These are phyloP conservation scores for Pseudogymnoascus sp. DNA, from an alignment of 2,329 filamentous ascomycete genomes.

Conservation along the genomic window DNA sequence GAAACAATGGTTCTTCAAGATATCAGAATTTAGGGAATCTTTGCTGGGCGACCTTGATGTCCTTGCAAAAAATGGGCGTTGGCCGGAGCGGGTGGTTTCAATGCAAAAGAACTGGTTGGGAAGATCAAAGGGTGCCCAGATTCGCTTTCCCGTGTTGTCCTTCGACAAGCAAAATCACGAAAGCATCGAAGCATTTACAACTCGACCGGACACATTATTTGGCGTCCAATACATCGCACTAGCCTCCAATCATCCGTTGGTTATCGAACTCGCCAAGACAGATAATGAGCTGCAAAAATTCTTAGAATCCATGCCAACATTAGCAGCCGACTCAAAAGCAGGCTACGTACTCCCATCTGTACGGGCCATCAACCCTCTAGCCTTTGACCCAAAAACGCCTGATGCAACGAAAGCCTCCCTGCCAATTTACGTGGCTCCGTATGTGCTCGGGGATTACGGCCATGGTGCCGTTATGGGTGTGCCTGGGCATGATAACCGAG, in stretches of 20 bases:
- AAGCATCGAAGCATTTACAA: slow-evolving; percentile 69
- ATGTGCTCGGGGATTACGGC: slow-evolving; percentile 78
- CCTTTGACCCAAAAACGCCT: slow-evolving; percentile 42
- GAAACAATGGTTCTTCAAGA: slow-evolving; percentile 86
- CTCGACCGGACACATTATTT: slow-evolving; percentile 76
- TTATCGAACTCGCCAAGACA: slow-evolving; percentile 47
- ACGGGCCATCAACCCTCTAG: slow-evolving; percentile 57
- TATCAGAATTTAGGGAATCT: slow-evolving; percentile 67
- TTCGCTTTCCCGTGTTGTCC: slow-evolving; percentile 58
- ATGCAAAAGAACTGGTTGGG: slow-evolving; percentile 90
- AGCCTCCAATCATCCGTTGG: slow-evolving; percentile 63
- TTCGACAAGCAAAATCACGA: slow-evolving; percentile 33
- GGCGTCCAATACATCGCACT: slow-evolving; percentile 80
- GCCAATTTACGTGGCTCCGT: slow-evolving; percentile 74
- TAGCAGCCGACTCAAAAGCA: slow-evolving; percentile 48
- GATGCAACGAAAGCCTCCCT: slow-evolving; percentile 47
- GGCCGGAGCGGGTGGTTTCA: slow-evolving; percentile 73
- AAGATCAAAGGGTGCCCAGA: slow-evolving; percentile 61
- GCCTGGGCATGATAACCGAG: slow-evolving; percentile 72
- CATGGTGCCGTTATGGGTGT: slow-evolving; percentile 90
- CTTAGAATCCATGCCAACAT: slow-evolving; percentile 50
- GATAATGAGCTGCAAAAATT: slow-evolving; percentile 59
- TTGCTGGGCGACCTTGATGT: slow-evolving; percentile 62
- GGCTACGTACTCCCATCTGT: slow-evolving; percentile 60
- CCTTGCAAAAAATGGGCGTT: slow-evolving; percentile 53